A percentile compares a stretch with the other conserved stretches of the same genome.
Conservation (phyloP, 1,284 basidiomycete species). For the Tilletia setariae region DNA sequence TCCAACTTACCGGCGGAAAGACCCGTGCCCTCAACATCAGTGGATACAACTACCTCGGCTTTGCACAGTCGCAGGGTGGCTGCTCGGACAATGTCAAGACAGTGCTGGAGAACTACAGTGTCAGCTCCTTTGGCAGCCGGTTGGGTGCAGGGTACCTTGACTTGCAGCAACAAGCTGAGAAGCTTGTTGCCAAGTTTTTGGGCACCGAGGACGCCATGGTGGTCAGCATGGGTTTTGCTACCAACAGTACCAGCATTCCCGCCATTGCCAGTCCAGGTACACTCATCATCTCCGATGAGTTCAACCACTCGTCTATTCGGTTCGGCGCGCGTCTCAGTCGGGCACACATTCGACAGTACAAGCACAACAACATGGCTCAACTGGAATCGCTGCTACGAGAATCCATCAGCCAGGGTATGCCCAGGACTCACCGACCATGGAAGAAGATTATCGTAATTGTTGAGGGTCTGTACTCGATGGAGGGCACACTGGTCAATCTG, state of each 20-base stretch:
- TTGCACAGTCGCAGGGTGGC: slow-evolving; percentile 86
- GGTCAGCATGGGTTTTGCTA: slow-evolving; percentile 95
- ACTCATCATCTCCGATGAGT: slow-evolving; percentile 93
- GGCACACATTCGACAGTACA: slow-evolving; percentile 86
- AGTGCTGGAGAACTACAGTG: slow-evolving; percentile 59
- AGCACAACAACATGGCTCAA: slow-evolving; percentile 89
- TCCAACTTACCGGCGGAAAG: slow-evolving; percentile 75
- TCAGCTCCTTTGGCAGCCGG: slow-evolving; percentile 73
- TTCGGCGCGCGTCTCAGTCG: slow-evolving; percentile 87
- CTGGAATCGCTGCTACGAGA: slow-evolving; percentile 81
- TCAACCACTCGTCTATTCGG: slow-evolving; percentile 93
- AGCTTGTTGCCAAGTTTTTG: slow-evolving; percentile 82
- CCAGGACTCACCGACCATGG: slow-evolving; percentile 95
- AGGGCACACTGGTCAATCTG: slow-evolving; percentile 85
- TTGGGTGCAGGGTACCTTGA: slow-evolving; percentile 81
- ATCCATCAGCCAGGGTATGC: slow-evolving; percentile 93
- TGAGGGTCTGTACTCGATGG: slow-evolving; percentile 97
- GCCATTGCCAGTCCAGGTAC: slow-evolving; percentile 86
- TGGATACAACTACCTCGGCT: slow-evolving; percentile 99
- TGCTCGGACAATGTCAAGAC: slow-evolving; percentile 86
- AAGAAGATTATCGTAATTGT: slow-evolving; percentile 96
- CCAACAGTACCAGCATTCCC: slow-evolving; percentile 92
- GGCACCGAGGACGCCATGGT: slow-evolving; percentile 85
- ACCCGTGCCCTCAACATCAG: slow-evolving; percentile 87
- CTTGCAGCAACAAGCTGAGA: slow-evolving; percentile 76